Percentiles rank a stretch among this genome's conserved stretches.
phyloP scores from a whole-genome alignment of 257 asterid species.

The Nicotiana benthamiana region DNA sequence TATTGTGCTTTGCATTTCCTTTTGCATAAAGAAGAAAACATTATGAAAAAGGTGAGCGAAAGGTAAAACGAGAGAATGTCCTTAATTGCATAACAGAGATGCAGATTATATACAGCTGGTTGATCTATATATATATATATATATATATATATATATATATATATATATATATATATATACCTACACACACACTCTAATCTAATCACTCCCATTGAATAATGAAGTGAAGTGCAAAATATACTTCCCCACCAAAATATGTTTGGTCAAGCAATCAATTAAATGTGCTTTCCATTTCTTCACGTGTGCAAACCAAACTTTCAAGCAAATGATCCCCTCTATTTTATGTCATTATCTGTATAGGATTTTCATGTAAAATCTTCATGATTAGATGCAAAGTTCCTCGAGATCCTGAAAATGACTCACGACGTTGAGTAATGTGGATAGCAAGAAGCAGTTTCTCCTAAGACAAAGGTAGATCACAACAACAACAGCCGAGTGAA shows the following conservation, averaged over 20 bases:
- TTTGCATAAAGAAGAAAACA: neutral
- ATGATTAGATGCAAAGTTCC: neutral
- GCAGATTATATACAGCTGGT: neutral
- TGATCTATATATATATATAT: neutral
- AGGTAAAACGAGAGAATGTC: neutral
- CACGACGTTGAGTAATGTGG: neutral
- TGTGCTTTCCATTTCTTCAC: neutral
- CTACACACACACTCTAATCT: too few species aligned
- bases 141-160: too few species aligned
- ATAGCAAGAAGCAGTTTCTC: neutral
- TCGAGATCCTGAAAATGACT: neutral
- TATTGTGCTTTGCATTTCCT: neutral
- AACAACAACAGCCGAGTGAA: neutral
- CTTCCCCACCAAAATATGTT: neutral
- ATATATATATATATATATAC: too few species aligned
- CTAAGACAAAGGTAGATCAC: neutral
- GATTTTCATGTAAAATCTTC: neutral
- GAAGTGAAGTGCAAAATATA: neutral
- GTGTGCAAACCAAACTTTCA: neutral
- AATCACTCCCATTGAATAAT: neutral
- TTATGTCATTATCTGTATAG: neutral
- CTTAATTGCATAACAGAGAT: neutral
- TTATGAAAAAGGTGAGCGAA: neutral
- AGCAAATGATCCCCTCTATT: neutral
- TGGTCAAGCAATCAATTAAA: neutral